Percentiles rank a stretch among this genome's conserved stretches.
Conservation (phyloP, 2,329 filamentous ascomycete genomes). For the Akanthomyces muscarius region DNA sequence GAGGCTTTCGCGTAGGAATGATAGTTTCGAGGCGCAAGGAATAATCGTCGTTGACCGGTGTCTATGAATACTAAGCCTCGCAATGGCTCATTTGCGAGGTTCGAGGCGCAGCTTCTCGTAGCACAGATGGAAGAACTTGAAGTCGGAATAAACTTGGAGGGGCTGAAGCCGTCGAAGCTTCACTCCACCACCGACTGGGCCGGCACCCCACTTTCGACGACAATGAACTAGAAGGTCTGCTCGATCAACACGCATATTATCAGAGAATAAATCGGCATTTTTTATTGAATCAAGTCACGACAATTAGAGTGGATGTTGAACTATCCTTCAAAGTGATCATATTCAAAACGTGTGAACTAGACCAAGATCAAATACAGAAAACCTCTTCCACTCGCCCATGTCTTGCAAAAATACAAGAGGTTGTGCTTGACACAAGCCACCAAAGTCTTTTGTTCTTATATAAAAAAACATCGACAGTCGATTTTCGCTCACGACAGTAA, state of each 20-base stretch:
- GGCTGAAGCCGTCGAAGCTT: neutral
- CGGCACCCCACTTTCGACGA: conserved; percentile 4
- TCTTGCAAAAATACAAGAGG: no score
- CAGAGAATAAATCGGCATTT: neutral
- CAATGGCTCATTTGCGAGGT: neutral
- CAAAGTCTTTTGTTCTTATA: no score
- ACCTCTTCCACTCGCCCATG: no score
- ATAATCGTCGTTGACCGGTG: no score
- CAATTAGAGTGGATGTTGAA: no score
- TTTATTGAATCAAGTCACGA: neutral
- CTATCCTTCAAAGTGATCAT: no score
- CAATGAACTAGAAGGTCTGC: neutral
- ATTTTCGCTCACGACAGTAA: no score
- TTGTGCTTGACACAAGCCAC: no score
- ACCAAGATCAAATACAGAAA: no score
- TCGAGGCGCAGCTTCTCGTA: neutral
- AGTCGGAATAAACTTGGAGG: neutral
- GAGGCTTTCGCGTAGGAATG: neutral
- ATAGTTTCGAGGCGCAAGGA: neutral
- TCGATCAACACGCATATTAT: neutral
- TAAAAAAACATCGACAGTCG: no score
- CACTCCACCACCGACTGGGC: neutral
- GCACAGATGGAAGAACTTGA: neutral
- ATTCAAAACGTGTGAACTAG: no score
- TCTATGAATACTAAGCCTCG: neutral